These are phyloP conservation scores for Acephala macrosclerotiorum DNA, from an alignment of 2,329 filamentous ascomycete species.

Conservation along the genomic window DNA sequence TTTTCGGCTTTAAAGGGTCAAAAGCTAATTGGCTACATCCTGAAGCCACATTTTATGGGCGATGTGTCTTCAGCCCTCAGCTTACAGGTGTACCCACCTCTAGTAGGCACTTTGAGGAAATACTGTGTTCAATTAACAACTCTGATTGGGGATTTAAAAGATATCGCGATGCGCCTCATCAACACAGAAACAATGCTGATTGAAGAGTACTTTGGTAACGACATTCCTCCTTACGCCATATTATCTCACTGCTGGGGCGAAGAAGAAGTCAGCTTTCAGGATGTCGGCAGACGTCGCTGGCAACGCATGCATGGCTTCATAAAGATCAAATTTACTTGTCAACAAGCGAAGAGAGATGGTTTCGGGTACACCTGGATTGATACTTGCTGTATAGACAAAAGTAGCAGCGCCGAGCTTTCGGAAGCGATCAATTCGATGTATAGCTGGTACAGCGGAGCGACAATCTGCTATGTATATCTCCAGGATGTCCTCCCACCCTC, in stretches of 20 bases:
- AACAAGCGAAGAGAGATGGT: neutral
- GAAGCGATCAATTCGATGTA: slow-evolving; percentile 28
- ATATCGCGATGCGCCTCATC: slow-evolving; percentile 18
- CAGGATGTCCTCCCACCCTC: neutral
- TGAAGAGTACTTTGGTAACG: slow-evolving; percentile 12
- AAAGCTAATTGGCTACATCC: too few relatives aligned
- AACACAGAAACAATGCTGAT: slow-evolving; percentile 11
- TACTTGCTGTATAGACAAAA: slow-evolving; percentile 18
- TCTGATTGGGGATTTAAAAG: neutral
- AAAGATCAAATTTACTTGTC: neutral
- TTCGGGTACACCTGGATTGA: slow-evolving; percentile 10
- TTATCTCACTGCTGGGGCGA: slow-evolving; percentile 44
- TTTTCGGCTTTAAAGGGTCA: too few relatives aligned
- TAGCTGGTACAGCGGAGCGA: slow-evolving; percentile 20
- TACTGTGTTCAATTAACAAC: neutral
- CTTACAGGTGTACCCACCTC: neutral
- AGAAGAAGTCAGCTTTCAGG: neutral
- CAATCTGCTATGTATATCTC: slow-evolving; percentile 25
- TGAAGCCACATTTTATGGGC: too few relatives aligned
- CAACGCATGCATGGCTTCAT: neutral
- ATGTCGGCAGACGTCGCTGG: neutral
- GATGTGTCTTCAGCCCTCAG: neutral
- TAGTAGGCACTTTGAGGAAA: neutral
- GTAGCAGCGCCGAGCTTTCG: slow-evolving; percentile 18
- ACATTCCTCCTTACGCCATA: slow-evolving; percentile 45